A percentile compares a stretch with the other conserved stretches of the same genome.
phyloP scores from a whole-genome alignment of 257 asterid genomes.

The Lavandula angustifolia region DNA sequence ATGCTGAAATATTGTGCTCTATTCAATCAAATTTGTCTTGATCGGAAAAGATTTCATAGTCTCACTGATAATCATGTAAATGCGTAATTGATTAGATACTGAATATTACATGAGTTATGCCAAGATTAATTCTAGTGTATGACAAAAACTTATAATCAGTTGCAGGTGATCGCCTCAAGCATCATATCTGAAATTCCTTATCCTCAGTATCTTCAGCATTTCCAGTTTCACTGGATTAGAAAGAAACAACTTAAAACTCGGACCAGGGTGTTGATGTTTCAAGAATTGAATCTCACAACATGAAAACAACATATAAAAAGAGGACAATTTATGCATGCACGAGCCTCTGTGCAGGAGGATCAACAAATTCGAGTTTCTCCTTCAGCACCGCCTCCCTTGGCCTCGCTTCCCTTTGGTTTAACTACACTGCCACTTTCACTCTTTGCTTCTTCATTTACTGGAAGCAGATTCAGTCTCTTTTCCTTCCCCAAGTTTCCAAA shows the following conservation, averaged over 20 bases:
- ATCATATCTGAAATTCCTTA: slow-evolving; percentile 24
- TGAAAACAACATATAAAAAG: too few relatives aligned
- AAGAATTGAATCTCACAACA: too few relatives aligned
- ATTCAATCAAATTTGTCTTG: too few relatives aligned
- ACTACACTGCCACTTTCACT: slow-evolving; percentile 19
- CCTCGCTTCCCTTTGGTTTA: slow-evolving; percentile 71
- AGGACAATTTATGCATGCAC: slow-evolving; percentile 22
- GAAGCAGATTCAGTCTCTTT: slow-evolving; percentile 61
- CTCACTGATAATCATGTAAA: too few relatives aligned
- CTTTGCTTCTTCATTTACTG: slow-evolving; percentile 45
- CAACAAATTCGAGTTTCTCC: slow-evolving; percentile 60
- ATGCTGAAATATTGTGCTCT: not conserved
- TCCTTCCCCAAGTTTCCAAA: too few relatives aligned
- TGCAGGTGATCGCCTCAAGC: not conserved
- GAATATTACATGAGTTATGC: too few relatives aligned
- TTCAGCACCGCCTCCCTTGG: slow-evolving; percentile 96
- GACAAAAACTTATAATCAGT: too few relatives aligned
- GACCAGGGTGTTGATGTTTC: too few relatives aligned
- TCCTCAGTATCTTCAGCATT: slow-evolving; percentile 30
- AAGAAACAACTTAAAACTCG: not conserved
- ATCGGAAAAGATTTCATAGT: not conserved
- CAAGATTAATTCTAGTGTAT: too few relatives aligned
- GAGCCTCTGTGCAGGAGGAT: slow-evolving; percentile 74
- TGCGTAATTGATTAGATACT: too few relatives aligned
- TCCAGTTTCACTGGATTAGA: slow-evolving; percentile 24